Evolutionary conservation across 2,329 filamentous ascomycete species (phyloP), one percentile per base, ranked within the genome.

Genomic region (Iodosphaeria phyllophila): DNA sequence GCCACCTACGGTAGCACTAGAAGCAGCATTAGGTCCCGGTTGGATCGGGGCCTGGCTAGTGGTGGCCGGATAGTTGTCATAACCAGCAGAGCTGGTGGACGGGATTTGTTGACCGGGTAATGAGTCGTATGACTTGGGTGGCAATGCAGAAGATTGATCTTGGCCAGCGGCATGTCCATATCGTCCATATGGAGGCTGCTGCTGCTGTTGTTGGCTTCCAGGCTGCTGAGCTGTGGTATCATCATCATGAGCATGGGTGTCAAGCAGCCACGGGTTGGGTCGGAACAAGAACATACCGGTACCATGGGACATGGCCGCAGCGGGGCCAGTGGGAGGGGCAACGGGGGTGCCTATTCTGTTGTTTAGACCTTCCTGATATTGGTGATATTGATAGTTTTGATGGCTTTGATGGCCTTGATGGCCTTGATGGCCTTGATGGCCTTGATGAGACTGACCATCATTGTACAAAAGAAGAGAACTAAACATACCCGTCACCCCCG

Each of bases 51-150:
- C 60, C 44, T 58, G 60, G 31, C 57, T 58, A 42, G 70, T 67
- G 6, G 69, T 68, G 18, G 54, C 49, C 25, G 59, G 52, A 48
- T 65, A 64, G 48, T 54, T 50, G 47, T 80, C 75, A 40, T 66
- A 71, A 8, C 44, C 35, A 21, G 53, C 44, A 13, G 49, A 42
- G 6, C 56, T 48, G 10, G 53, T 48, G 14, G 42, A 42, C 13
- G 60, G 54, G 26, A 56, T 61, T 33, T 67, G 79, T 45, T 91
- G 80, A 37, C 63, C 68, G n/a, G n/a, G n/a, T 46, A 92, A 95
- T 1, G 79, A 68, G 44, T 93, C 86, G 49, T 83, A 84, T 3
- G 76, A 69, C 57, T 22, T 15, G 12, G 95, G 93, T 50, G 82
- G 76, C 4, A 60, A 54, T 28, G 65, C 58, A 12, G 65, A 56